Conservation (phyloP, 148 eudicot genomes). For the Mesembryanthemum crystallinum region DNA sequence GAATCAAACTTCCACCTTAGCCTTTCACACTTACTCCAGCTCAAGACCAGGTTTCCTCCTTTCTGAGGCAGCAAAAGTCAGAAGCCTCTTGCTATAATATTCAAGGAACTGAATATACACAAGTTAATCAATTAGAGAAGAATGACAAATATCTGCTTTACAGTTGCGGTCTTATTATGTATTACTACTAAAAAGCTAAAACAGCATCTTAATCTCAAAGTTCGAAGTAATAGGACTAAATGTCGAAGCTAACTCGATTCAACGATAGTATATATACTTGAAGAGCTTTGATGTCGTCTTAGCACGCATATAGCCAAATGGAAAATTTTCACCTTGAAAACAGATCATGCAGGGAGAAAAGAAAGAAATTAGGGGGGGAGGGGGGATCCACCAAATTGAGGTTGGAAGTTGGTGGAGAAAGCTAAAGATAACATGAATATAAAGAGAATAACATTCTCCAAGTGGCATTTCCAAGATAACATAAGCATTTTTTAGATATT, state of each 20-base stretch:
- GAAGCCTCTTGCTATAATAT: background rate
- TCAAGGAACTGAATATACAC: background rate
- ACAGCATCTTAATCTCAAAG: background rate
- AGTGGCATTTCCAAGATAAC: background rate
- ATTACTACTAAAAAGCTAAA: background rate
- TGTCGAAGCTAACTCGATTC: background rate
- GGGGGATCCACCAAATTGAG: background rate
- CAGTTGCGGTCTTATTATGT: background rate
- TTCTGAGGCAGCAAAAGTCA: background rate
- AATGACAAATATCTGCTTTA: no score
- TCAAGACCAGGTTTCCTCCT: no score
- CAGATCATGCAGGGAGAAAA: background rate
- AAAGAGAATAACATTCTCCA: slow-evolving; percentile 2
- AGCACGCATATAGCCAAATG: background rate
- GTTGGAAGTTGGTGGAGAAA: slow-evolving; percentile 2
- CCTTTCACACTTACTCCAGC: no score
- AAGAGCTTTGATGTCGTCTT: background rate
- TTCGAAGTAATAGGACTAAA: background rate
- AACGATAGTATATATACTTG: background rate
- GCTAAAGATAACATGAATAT: background rate
- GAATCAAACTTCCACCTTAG: no score
- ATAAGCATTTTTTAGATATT: slow-evolving; percentile 4
- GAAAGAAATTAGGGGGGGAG: background rate
- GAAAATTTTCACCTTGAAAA: background rate
- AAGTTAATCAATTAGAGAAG: no score